Evolutionary conservation across 192 early-diverging fungal genomes (phyloP), one percentile per base, ranked within the genome.

Genomic region (Coemansia sp.): DNA sequence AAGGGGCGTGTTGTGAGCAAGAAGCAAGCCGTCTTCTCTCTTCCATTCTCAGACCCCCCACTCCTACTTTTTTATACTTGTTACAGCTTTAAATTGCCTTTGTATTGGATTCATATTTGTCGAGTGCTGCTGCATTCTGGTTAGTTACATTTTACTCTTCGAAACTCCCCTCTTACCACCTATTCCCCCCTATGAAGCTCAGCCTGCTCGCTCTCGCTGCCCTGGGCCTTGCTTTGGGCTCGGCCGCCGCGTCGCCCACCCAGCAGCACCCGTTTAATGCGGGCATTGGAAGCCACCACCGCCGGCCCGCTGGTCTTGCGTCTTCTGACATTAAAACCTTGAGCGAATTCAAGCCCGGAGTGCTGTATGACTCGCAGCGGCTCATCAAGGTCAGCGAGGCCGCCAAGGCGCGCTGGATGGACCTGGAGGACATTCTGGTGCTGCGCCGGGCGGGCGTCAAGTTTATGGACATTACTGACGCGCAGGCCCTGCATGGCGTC

Each of bases 381-480:
- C 83, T 85, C 48, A 68, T 85, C 56, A 80, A 82, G 60, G 56
- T 61, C 45, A 72, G 76, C 66, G 83, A 85, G 33, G 58, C 63
- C 18, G 60, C 76, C 30, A 60, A 63, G 18, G 67, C 85, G 30
- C 72, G 65, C 39, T 88, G 82, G 82, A 81, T 86, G 70, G 56
- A 56, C 8, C 58, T 83, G 14, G 56, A 61, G 9, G 78, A 92
- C 55, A 87, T 90, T 38, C 42, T 86, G 21, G 75, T 60, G 3
- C 82, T 97, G 49, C 75, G 85, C 46, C 82, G 86, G 14, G 65
- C 70, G 9, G 80, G 82, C 25, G 80, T 84, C 42, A 70, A 81
- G 18, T 97, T 88, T 63, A 91, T 95, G 80, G 94, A 97, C 63
- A 81, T 94, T 33, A 97, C 94, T 23, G 90, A 94, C 58, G 61